Percentiles rank a stretch among this genome's conserved stretches.
These are phyloP conservation scores for Sphaerulina populicola DNA, from an alignment of 2,329 filamentous ascomycete species.

Conservation along the genomic window DNA sequence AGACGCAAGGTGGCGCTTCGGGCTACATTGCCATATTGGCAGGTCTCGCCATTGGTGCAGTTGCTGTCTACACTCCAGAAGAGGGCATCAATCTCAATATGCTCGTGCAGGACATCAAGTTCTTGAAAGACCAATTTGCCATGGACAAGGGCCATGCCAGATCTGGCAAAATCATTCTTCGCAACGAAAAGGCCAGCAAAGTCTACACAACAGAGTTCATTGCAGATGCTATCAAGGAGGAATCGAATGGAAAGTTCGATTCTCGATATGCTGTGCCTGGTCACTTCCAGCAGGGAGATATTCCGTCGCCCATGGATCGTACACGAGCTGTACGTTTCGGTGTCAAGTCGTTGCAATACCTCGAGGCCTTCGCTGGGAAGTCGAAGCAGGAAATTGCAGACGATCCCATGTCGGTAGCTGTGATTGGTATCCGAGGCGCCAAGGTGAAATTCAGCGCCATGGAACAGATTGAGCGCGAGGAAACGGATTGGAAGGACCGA, in stretches of 20 bases:
- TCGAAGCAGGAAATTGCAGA: slow-evolving; percentile 59
- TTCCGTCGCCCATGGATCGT: slow-evolving; percentile 91
- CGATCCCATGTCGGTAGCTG: slow-evolving; percentile 64
- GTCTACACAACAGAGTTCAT: slow-evolving; percentile 91
- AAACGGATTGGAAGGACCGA: slow-evolving; percentile 89
- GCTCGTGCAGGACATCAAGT: slow-evolving; percentile 81
- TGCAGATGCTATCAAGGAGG: slow-evolving; percentile 89
- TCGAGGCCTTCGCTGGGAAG: slow-evolving; percentile 67
- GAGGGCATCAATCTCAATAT: slow-evolving; percentile 91
- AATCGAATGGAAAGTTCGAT: slow-evolving; percentile 86
- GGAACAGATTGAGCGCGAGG: slow-evolving; percentile 67
- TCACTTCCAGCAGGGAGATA: slow-evolving; percentile 89
- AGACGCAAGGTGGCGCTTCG: slow-evolving; percentile 90
- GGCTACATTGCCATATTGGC: slow-evolving; percentile 89
- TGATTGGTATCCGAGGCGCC: slow-evolving; percentile 89
- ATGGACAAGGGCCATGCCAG: slow-evolving; percentile 80
- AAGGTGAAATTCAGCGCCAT: slow-evolving; percentile 81
- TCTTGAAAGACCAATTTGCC: slow-evolving; percentile 76
- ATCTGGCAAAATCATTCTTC: slow-evolving; percentile 87
- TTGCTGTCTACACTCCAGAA: slow-evolving; percentile 92
- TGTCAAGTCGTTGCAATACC: slow-evolving; percentile 86
- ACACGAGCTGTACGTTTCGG: slow-evolving; percentile 84
- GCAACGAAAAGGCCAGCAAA: slow-evolving; percentile 86
- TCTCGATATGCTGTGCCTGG: slow-evolving; percentile 84
- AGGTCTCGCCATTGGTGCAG: slow-evolving; percentile 82